Evolutionary conservation across 805 yeast species (phyloP), one percentile per base, ranked within the genome.

Genomic region (Yarrowia sp.): DNA sequence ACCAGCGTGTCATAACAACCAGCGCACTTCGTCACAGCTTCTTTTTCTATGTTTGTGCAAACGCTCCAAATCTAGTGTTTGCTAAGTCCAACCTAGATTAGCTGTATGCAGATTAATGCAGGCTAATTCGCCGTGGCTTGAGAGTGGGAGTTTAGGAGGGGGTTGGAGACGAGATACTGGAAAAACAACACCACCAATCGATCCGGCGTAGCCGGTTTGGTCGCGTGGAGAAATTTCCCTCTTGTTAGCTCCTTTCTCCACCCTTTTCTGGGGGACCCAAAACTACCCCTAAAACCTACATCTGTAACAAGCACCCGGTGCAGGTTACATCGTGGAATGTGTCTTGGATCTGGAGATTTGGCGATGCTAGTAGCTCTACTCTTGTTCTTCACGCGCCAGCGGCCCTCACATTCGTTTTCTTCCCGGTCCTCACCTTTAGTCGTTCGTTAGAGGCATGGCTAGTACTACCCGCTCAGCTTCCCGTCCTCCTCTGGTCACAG

Each of bases 271-370:
- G 8, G 38, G 2, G 38, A 30, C 20, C 19, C 17, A 13, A n/a
- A 34, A 34, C 5, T 19, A 36, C 60, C 60, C 60, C 60, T 38
- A 20, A 53, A 53, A 53, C 60, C 60, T 53, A 38, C 60, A 38
- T 53, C 60, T 53, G 60, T 53, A 53, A 53, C 60, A 53, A 53
- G 44, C 60, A 20, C 38, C 60, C 60, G 60, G 60, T 53, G 60
- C 60, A 53, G 43, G 60, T 38, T 19, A 38, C 60, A 53, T 36
- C 34, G 9, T 7, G 60, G 60, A 53, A 53, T 53, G 60, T 53
- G 60, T 53, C 60, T 53, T 53, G 44, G 44, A 50, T 50, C 56
- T 50, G 40, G 40, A 17, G 24, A 3, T 6, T 7, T 13, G n/a
- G 56, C 40, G 42, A 36, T 50, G 56, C 24, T 24, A n/a, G 12